Evolutionary conservation across 2,329 filamentous ascomycete species (phyloP).

Genomic region (Trichoderma cornu-damae): DNA sequence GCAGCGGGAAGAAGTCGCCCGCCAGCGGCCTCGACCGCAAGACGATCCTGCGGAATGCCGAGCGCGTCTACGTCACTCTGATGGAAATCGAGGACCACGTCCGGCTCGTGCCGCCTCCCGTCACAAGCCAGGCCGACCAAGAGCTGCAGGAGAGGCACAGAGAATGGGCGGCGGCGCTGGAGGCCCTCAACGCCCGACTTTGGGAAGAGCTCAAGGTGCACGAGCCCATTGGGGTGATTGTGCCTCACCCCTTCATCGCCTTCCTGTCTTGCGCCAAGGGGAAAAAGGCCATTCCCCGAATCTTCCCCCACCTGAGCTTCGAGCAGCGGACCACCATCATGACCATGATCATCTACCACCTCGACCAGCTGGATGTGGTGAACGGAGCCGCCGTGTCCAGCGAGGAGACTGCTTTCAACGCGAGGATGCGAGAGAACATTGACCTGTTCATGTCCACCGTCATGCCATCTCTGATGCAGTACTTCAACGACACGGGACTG

Average conservation of each 20-base stretch:
- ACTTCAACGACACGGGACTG: constrained; percentile 84
- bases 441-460: constrained; percentile 85
- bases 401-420: constrained; percentile 66
- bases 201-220: constrained; percentile 89
- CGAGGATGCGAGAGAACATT: constrained; percentile 80
- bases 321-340: constrained; percentile 92
- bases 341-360: constrained; percentile 90
- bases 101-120: constrained; percentile 63
- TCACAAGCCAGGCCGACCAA: constrained; percentile 53
- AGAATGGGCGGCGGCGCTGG: constrained; percentile 60
- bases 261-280: constrained; percentile 93
- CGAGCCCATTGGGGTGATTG: constrained; percentile 75
- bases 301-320: constrained; percentile 88
- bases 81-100: constrained; percentile 96
- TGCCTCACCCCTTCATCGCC: constrained; percentile 88
- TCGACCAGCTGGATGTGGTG: constrained; percentile 88
- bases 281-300: constrained; percentile 89
- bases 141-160: constrained; percentile 68
- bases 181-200: constrained; percentile 69
- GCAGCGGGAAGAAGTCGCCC: constrained; percentile 41
- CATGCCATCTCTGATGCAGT: constrained; percentile 83
- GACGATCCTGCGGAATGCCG: constrained; percentile 77
- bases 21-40: constrained; percentile 67
- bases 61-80: constrained; percentile 77
- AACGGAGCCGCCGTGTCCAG: constrained; percentile 69